phyloP scores from a whole-genome alignment of 768 basidiomycete genomes.

The Cystobasidium tubakii region DNA sequence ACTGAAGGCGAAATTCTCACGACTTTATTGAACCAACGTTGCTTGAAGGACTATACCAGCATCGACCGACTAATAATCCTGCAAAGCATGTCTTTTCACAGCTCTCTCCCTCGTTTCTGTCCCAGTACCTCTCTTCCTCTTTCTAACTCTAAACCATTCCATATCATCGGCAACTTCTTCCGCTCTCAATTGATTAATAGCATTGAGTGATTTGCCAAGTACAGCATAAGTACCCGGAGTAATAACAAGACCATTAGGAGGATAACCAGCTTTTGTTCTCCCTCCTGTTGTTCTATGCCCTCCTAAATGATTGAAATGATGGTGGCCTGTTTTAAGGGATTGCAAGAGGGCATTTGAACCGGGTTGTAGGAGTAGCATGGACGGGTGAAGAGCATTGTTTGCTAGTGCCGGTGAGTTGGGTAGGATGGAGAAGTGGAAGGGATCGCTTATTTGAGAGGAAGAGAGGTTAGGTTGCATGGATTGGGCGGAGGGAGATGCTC shows the following conservation, averaged over 20 bases:
- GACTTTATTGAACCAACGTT: too few species aligned
- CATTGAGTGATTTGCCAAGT: constrained; percentile 46
- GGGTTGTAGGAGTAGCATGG: constrained; percentile 39
- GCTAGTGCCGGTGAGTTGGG: constrained; percentile 32
- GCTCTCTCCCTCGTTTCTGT: background rate
- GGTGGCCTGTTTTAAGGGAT: constrained; percentile 26
- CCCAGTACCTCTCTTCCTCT: constrained; percentile 40
- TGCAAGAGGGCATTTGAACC: constrained; percentile 38
- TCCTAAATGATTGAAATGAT: constrained; percentile 26
- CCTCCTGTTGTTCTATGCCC: constrained; percentile 41
- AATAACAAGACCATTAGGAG: constrained; percentile 41
- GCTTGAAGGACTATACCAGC: too few species aligned
- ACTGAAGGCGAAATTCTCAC: too few species aligned
- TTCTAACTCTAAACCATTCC: constrained; percentile 41
- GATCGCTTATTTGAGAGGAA: constrained; percentile 41
- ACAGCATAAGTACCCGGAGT: constrained; percentile 43
- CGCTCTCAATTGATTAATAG: constrained; percentile 43
- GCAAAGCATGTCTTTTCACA: background rate
- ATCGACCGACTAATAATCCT: constrained; percentile 12
- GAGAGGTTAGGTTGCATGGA: constrained; percentile 17
- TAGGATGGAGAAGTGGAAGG: constrained; percentile 43
- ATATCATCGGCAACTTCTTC: constrained; percentile 47
- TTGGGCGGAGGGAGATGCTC: background rate
- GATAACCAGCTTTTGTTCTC: constrained; percentile 42
- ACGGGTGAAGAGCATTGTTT: constrained; percentile 33